Percentiles rank a stretch among this genome's conserved stretches.
Conservation (phyloP, 352 stramenopile genomes). For the Phytopythium delawarense region DNA sequence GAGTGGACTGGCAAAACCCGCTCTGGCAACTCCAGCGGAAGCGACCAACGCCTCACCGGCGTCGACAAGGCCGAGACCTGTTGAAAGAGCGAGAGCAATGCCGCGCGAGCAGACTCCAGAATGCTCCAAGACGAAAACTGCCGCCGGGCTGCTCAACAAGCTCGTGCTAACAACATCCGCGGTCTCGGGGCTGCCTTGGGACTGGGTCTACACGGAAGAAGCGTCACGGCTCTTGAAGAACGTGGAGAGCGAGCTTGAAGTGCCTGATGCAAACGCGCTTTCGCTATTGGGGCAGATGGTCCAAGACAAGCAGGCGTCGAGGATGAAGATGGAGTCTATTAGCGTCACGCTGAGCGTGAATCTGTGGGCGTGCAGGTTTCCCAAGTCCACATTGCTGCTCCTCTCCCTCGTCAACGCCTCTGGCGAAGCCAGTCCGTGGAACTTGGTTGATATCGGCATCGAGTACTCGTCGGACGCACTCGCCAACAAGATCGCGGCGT, state of each 20-base stretch:
- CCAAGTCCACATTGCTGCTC: constrained; percentile 46
- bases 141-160: constrained; percentile 21
- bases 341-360: constrained; percentile 67
- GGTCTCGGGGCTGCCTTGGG: constrained; percentile 34
- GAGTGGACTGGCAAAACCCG: not conserved
- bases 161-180: constrained; percentile 44
- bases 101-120: not conserved
- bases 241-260: constrained; percentile 21
- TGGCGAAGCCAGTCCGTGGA: constrained; percentile 52
- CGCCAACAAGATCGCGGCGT: constrained; percentile 44
- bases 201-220: constrained; percentile 59
- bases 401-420: constrained; percentile 70
- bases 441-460: constrained; percentile 52
- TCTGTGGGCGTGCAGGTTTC: constrained; percentile 48
- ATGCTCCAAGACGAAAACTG: not conserved
- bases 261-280: constrained; percentile 19
- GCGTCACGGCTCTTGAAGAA: constrained; percentile 27
- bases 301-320: constrained; percentile 50
- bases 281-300: constrained; percentile 13
- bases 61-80: not conserved
- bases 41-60: not conserved
- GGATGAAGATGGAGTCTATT: constrained; percentile 53
- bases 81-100: not conserved
- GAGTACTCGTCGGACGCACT: constrained; percentile 40
- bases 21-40: not conserved